phyloP scores from a whole-genome alignment of 2,329 filamentous ascomycete species.

The Metarhizium brunneum region DNA sequence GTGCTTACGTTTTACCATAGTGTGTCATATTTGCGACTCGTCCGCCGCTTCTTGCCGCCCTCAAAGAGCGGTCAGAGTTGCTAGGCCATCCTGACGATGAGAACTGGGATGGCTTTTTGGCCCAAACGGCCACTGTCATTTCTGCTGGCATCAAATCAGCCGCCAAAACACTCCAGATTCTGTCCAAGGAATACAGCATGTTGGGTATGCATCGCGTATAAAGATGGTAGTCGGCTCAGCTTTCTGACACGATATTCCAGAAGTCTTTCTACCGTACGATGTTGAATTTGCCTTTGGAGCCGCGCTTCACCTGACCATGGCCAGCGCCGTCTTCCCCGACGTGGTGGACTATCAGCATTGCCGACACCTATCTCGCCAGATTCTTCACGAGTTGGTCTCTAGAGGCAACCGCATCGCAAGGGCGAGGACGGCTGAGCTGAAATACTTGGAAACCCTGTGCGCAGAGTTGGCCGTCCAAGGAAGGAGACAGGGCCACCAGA shows the following conservation, averaged over 20 bases:
- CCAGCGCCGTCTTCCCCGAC: constrained; percentile 24
- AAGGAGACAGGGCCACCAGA: no score
- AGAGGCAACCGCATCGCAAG: no score
- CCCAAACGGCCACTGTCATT: constrained; percentile 24
- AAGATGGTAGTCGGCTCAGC: constrained; percentile 21
- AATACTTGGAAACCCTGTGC: no score
- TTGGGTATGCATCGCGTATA: constrained; percentile 18
- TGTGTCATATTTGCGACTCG: constrained; percentile 30
- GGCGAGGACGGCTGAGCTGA: no score
- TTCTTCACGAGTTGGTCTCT: no score
- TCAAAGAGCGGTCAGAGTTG: constrained; percentile 26
- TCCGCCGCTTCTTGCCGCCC: constrained; percentile 26
- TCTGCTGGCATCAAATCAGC: constrained; percentile 32
- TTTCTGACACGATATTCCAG: neutral
- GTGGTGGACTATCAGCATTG: constrained; percentile 11
- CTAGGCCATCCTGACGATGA: constrained; percentile 14
- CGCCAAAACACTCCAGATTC: constrained; percentile 27
- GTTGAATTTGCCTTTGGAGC: constrained; percentile 27
- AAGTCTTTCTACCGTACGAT: constrained; percentile 21
- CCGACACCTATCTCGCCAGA: no score
- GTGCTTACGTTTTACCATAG: constrained; percentile 6
- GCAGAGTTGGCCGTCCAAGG: no score
- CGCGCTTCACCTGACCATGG: constrained; percentile 26
- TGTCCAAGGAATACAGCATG: constrained; percentile 23
- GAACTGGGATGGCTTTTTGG: constrained; percentile 23